Conservation (phyloP, 1,139 yeast species). For the Nakaseomyces kungkrabaensis region DNA sequence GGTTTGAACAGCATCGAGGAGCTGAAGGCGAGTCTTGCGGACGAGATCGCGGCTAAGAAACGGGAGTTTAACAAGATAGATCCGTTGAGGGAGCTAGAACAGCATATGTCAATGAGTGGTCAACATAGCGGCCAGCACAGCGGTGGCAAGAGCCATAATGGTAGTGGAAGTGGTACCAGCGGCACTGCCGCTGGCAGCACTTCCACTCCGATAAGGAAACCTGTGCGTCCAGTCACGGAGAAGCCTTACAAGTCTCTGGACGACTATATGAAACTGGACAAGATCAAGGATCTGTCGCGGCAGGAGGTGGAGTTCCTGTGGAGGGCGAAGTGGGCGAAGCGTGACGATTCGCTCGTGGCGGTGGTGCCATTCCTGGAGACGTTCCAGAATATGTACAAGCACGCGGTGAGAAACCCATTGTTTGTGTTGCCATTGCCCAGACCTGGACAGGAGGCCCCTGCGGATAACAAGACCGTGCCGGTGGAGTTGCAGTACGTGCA, state of each 20-base stretch:
- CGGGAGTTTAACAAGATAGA: slow-evolving; percentile 52
- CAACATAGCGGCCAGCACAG: no score
- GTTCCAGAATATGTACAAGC: slow-evolving; percentile 50
- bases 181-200: no score
- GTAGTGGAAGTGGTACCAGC: slow-evolving; percentile 15
- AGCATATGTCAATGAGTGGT: slow-evolving; percentile 24
- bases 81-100: slow-evolving; percentile 59
- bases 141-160: no score
- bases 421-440: slow-evolving; percentile 66
- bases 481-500: slow-evolving; percentile 86
- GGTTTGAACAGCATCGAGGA: slow-evolving; percentile 44
- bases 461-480: slow-evolving; percentile 26
- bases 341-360: slow-evolving; percentile 57
- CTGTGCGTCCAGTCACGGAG: slow-evolving; percentile 37
- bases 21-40: slow-evolving; percentile 52
- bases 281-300: slow-evolving; percentile 44
- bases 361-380: slow-evolving; percentile 41
- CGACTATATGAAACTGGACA: slow-evolving; percentile 61
- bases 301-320: slow-evolving; percentile 75
- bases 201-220: slow-evolving; percentile 30
- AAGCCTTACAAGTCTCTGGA: slow-evolving; percentile 62
- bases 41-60: slow-evolving; percentile 48
- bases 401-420: slow-evolving; percentile 67
- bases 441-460: slow-evolving; percentile 14
- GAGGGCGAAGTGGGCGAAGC: slow-evolving; percentile 73